These are phyloP conservation scores for Cladosporium sphaerospermum DNA, from an alignment of 2,329 filamentous ascomycete genomes.

Conservation along the genomic window DNA sequence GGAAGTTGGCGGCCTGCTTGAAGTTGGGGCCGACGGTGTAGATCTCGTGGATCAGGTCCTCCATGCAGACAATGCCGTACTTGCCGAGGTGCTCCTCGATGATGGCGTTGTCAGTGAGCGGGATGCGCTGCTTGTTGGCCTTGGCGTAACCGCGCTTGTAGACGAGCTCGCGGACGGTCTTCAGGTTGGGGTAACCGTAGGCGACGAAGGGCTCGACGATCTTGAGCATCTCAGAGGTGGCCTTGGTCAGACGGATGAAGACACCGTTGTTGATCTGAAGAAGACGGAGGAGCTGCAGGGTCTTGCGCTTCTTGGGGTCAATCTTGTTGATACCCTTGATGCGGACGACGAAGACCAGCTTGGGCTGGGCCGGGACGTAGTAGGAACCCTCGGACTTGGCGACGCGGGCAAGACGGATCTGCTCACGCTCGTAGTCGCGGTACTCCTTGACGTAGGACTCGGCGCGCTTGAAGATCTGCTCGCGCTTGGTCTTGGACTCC, in stretches of 20 bases:
- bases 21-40: slow-evolving; percentile 94
- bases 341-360: slow-evolving; percentile 95
- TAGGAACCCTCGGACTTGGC: slow-evolving; percentile 89
- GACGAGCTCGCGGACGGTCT: slow-evolving; percentile 97
- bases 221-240: slow-evolving; percentile 93
- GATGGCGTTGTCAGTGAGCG: slow-evolving; percentile 95
- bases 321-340: slow-evolving; percentile 99
- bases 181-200: slow-evolving; percentile 99
- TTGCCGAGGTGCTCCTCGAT: slow-evolving; percentile 95
- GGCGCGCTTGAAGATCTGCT: slow-evolving; percentile 98
- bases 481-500: slow-evolving; percentile 98
- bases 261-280: slow-evolving; percentile 99
- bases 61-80: slow-evolving; percentile 98
- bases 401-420: slow-evolving; percentile 83
- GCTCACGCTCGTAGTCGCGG: slow-evolving; percentile 96
- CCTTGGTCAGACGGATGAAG: slow-evolving; percentile 97
- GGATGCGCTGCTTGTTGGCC: slow-evolving; percentile 94
- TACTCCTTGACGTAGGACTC: slow-evolving; percentile 99
- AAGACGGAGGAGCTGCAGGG: slow-evolving; percentile 96
- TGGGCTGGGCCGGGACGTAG: slow-evolving; percentile 90
- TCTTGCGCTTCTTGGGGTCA: slow-evolving; percentile 99
- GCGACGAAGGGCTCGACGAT: slow-evolving; percentile 98
- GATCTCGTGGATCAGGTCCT: slow-evolving; percentile 99
- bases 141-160: slow-evolving; percentile 99
- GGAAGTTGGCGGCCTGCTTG: slow-evolving; percentile 99